Percentiles rank a stretch among this genome's conserved stretches.
phyloP scores from a whole-genome alignment of 1,284 basidiomycete genomes.

The Leccinum ambiguum region DNA sequence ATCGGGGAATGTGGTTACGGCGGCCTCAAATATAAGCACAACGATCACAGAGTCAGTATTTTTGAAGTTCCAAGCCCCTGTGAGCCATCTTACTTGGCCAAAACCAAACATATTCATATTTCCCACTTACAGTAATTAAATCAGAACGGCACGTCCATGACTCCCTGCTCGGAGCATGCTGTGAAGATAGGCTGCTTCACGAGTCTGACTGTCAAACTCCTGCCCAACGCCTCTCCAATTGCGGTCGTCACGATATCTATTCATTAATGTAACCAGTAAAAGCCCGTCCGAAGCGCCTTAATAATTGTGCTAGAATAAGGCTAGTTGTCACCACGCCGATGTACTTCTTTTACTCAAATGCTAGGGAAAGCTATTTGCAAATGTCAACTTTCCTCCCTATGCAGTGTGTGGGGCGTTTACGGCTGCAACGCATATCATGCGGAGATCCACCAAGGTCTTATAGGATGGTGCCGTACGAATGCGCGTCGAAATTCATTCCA shows the following conservation, averaged over 20 bases:
- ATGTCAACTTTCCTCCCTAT: constrained; percentile 10
- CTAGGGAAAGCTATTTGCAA: constrained; percentile 11
- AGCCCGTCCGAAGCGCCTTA: constrained; percentile 14
- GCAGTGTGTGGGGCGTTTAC: constrained; percentile 10
- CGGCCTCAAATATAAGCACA: constrained; percentile 27
- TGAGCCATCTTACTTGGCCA: constrained; percentile 9
- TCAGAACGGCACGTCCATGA: constrained; percentile 9
- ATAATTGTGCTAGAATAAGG: constrained; percentile 23
- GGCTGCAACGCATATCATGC: constrained; percentile 21
- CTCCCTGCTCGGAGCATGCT: constrained; percentile 6
- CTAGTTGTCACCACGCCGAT: constrained; percentile 13
- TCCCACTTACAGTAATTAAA: constrained; percentile 9
- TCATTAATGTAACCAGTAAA: constrained; percentile 24
- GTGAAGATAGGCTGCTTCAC: constrained; percentile 7
- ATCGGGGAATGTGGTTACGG: constrained; percentile 29
- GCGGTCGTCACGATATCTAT: constrained; percentile 11
- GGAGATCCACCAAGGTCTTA: constrained; percentile 19
- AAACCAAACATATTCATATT: constrained; percentile 11
- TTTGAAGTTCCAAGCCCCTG: constrained; percentile 17
- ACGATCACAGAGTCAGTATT: constrained; percentile 23
- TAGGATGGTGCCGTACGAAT: constrained; percentile 10
- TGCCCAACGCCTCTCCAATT: constrained; percentile 9
- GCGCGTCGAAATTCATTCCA: constrained; percentile 11
- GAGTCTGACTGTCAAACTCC: constrained; percentile 10
- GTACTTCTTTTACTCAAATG: constrained; percentile 17